Evolutionary conservation across 257 asterid genomes (phyloP).

Genomic region (Scutellaria baicalensis): DNA sequence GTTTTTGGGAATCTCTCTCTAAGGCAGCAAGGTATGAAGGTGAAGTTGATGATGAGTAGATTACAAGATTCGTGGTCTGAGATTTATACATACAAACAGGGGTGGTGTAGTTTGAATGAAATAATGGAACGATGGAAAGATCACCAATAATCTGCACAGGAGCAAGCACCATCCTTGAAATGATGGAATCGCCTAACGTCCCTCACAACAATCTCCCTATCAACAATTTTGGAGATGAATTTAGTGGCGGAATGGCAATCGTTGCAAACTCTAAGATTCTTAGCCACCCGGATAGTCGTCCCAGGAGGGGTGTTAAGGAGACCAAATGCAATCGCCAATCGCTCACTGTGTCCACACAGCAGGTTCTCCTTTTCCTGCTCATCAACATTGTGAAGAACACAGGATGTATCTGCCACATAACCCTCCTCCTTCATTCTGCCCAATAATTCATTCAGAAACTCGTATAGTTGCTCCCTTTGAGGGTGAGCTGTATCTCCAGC

Average conservation of each 20-base stretch:
- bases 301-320: slow-evolving; percentile 66
- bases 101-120: no score
- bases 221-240: slow-evolving; percentile 55
- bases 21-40: no score
- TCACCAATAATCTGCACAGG: slow-evolving; percentile 94
- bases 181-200: slow-evolving; percentile 86
- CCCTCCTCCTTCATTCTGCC: slow-evolving; percentile 66
- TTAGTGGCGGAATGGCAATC: slow-evolving; percentile 87
- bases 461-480: slow-evolving; percentile 51
- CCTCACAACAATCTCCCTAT: slow-evolving; percentile 77
- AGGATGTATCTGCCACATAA: slow-evolving; percentile 74
- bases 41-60: no score
- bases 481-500: slow-evolving; percentile 72
- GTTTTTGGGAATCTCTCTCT: no score
- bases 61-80: no score
- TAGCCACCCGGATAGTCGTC: slow-evolving; percentile 58
- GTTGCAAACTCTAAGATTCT: slow-evolving; percentile 81
- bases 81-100: no score
- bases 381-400: slow-evolving; percentile 78
- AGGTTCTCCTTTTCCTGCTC: slow-evolving; percentile 71
- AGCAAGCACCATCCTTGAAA: slow-evolving; percentile 71
- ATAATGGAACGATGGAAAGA: neutral
- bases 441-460: slow-evolving; percentile 35
- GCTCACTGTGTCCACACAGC: slow-evolving; percentile 83
- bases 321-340: slow-evolving; percentile 82